Percentiles rank a stretch among this genome's conserved stretches.
Evolutionary conservation across 2,329 filamentous ascomycete species (phyloP).

Genomic region (Epicoccum nigrum): DNA sequence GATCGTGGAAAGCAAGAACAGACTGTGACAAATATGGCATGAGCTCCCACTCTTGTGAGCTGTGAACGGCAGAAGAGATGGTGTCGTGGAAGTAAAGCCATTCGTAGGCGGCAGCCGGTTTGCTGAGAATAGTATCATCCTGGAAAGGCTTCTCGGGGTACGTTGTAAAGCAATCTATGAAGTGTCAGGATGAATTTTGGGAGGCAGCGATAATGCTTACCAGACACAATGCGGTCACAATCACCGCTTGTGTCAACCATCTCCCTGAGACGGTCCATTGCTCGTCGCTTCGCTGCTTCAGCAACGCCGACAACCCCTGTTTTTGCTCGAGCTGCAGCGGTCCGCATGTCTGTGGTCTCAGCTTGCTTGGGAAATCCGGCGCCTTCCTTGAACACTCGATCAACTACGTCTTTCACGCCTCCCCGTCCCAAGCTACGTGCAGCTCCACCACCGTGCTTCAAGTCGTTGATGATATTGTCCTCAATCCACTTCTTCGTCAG

Average conservation of each 20-base stretch:
- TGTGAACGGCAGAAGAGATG: conserved; percentile 77
- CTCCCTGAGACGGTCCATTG: conserved; percentile 73
- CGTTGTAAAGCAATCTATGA: conserved; percentile 75
- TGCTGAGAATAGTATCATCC: conserved; percentile 88
- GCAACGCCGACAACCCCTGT: conserved; percentile 66
- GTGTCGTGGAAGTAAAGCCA: conserved; percentile 94
- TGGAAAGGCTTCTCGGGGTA: conserved; percentile 90
- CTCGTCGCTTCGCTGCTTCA: conserved; percentile 73
- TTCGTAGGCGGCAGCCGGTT: conserved; percentile 85
- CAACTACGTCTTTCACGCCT: conserved; percentile 74
- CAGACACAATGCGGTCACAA: conserved; percentile 75
- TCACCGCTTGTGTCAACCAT: conserved; percentile 83
- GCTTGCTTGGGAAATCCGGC: conserved; percentile 74
- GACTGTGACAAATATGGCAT: conserved; percentile 85
- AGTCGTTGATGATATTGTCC: conserved; percentile 69
- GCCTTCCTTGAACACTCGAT: conserved; percentile 78
- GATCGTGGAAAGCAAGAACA: conserved; percentile 84
- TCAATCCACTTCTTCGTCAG: conserved; percentile 81
- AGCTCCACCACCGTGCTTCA: conserved; percentile 73
- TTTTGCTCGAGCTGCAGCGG: conserved; percentile 60
- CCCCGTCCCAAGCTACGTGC: conserved; percentile 75
- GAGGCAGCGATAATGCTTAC: conserved; percentile 27
- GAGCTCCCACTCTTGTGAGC: conserved; percentile 92
- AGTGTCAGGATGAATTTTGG: conserved; percentile 15
- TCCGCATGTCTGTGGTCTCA: conserved; percentile 54